Evolutionary conservation across 2,329 filamentous ascomycete genomes (phyloP).

Genomic region (Clarireedia paspali): DNA sequence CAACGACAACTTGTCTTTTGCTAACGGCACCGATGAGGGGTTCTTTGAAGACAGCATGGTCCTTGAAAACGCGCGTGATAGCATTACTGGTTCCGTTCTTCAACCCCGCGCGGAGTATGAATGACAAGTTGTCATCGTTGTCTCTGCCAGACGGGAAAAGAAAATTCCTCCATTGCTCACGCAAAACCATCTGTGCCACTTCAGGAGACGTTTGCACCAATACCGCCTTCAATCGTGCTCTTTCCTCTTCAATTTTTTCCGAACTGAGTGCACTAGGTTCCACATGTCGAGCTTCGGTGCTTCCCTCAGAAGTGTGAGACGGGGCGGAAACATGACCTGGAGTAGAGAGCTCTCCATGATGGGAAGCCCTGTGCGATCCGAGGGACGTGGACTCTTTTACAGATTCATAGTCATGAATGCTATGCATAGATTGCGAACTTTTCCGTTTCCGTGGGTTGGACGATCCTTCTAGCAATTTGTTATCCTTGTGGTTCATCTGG

Average conservation of each 20-base stretch:
- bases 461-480: neutral
- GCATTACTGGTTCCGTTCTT: constrained; percentile 19
- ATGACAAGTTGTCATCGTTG: constrained; percentile 21
- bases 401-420: neutral
- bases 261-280: neutral
- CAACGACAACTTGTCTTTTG: constrained; percentile 13
- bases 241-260: constrained; percentile 14
- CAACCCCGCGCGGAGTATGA: constrained; percentile 22
- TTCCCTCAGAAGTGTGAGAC: neutral
- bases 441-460: neutral
- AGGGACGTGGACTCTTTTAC: neutral
- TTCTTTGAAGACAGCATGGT: constrained; percentile 16
- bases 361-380: neutral
- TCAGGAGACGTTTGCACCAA: constrained; percentile 16
- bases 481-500: no score
- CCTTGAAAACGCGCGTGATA: constrained; percentile 19
- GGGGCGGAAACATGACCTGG: neutral
- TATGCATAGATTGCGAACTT: neutral
- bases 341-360: neutral
- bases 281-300: neutral
- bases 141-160: constrained; percentile 16
- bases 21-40: constrained; percentile 11
- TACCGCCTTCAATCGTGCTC: constrained; percentile 15
- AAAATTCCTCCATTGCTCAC: constrained; percentile 18
- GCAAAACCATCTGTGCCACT: constrained; percentile 18